Evolutionary conservation across 495 filamentous ascomycete species (phyloP).

Genomic region (Neurospora sp.): DNA sequence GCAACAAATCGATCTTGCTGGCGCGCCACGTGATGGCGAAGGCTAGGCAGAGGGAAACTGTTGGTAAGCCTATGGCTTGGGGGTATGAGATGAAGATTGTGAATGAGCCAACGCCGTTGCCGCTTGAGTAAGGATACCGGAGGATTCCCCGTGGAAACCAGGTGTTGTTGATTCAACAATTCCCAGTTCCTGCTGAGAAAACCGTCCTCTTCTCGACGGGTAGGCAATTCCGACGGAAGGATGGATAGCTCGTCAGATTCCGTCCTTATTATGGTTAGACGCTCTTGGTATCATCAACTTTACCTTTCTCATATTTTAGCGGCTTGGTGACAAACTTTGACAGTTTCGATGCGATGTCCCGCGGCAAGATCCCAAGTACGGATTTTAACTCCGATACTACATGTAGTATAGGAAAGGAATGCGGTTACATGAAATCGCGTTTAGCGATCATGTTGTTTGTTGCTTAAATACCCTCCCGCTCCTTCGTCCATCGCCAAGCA

Average conservation of each 20-base stretch:
- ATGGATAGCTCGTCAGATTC: not conserved
- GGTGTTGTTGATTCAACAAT: too few species aligned
- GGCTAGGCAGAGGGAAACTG: not conserved
- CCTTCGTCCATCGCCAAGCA: not conserved
- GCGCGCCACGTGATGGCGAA: not conserved
- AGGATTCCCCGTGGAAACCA: too few species aligned
- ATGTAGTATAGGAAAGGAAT: too few species aligned
- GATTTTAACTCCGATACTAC: not conserved
- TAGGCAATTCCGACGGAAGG: not conserved
- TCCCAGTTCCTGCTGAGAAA: too few species aligned
- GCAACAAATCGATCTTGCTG: constrained; percentile 4
- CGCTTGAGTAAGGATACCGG: too few species aligned
- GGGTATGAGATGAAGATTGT: constrained; percentile 5
- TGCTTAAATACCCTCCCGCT: not conserved
- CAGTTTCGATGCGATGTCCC: not conserved
- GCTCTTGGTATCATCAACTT: not conserved
- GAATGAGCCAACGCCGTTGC: not conserved
- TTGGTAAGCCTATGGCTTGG: constrained; percentile 3
- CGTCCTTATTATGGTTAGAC: not conserved
- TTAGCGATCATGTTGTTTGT: not conserved
- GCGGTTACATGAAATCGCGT: too few species aligned
- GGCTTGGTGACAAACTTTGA: not conserved
- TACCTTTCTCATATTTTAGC: not conserved
- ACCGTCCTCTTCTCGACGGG: too few species aligned
- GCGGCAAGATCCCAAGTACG: not conserved